Evolutionary conservation across 805 yeast genomes (phyloP).

Genomic region (Clavispora asparagi): DNA sequence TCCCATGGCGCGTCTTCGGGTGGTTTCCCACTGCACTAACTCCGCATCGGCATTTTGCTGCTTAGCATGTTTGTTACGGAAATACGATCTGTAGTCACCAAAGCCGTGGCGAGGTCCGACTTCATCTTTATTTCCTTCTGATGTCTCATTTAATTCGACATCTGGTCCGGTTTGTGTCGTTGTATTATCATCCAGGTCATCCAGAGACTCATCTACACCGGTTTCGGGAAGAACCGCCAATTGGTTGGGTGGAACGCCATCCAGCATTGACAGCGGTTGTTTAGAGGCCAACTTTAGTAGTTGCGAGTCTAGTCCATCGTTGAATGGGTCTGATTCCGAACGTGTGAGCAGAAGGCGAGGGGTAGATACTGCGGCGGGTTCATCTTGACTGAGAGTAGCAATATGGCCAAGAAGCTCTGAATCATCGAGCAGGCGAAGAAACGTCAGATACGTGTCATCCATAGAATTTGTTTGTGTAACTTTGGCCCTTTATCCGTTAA

Average conservation of each 20-base stretch:
- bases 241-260: constrained; percentile 11
- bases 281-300: constrained; percentile 6
- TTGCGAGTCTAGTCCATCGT: constrained; percentile 20
- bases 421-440: constrained; percentile 19
- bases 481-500: no score
- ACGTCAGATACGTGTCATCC: constrained; percentile 10
- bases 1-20: constrained; percentile 22
- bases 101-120: constrained; percentile 44
- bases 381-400: constrained; percentile 9
- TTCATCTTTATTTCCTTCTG: constrained; percentile 13
- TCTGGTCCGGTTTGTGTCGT: background rate
- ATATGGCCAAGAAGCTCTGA: constrained; percentile 19
- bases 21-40: constrained; percentile 44
- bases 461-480: background rate
- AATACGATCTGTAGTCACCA: constrained; percentile 66
- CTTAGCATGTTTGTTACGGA: constrained; percentile 53
- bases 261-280: background rate
- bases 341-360: background rate
- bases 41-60: constrained; percentile 56
- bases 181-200: background rate
- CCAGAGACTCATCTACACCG: background rate
- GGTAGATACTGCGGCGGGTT: background rate
- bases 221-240: constrained; percentile 8
- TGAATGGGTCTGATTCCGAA: constrained; percentile 19
- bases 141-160: no score